phyloP scores from a whole-genome alignment of 805 yeast genomes.

The Pichia exigua region DNA sequence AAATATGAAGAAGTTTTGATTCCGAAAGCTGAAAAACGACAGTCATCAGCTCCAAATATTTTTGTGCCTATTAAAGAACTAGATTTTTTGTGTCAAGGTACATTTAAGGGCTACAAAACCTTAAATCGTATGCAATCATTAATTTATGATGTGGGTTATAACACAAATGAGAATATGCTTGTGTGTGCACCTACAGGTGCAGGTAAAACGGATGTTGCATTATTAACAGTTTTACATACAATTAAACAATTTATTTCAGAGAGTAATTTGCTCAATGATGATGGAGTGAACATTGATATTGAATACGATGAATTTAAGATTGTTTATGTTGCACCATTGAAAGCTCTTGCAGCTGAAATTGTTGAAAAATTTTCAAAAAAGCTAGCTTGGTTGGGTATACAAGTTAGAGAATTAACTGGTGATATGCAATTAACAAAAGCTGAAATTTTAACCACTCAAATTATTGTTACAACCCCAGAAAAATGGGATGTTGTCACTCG shows the following conservation, averaged over 20 bases:
- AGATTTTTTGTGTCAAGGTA: constrained; percentile 74
- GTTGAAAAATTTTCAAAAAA: constrained; percentile 81
- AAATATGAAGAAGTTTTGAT: constrained; percentile 67
- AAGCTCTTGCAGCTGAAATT: constrained; percentile 94
- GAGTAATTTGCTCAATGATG: constrained; percentile 32
- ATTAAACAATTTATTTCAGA: constrained; percentile 63
- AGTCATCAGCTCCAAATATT: constrained; percentile 35
- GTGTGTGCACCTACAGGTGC: constrained; percentile 99
- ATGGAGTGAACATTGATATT: constrained; percentile 49
- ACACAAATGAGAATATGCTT: constrained; percentile 88
- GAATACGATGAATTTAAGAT: constrained; percentile 83
- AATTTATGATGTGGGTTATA: constrained; percentile 86
- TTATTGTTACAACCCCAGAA: constrained; percentile 91
- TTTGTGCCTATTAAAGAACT: constrained; percentile 54
- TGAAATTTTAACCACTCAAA: constrained; percentile 75
- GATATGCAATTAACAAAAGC: constrained; percentile 86
- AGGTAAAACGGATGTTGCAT: constrained; percentile 92
- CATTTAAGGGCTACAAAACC: constrained; percentile 70
- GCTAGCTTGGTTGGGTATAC: constrained; percentile 76
- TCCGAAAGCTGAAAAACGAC: constrained; percentile 57
- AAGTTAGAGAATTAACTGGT: constrained; percentile 85
- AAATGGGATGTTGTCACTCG: constrained; percentile 98
- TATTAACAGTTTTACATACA: constrained; percentile 70
- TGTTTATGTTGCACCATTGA: constrained; percentile 87
- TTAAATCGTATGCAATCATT: constrained; percentile 85